A percentile compares a stretch with the other conserved stretches of the same genome.
phyloP scores from a whole-genome alignment of 2,329 filamentous ascomycete genomes.

The Penicillium palitans region DNA sequence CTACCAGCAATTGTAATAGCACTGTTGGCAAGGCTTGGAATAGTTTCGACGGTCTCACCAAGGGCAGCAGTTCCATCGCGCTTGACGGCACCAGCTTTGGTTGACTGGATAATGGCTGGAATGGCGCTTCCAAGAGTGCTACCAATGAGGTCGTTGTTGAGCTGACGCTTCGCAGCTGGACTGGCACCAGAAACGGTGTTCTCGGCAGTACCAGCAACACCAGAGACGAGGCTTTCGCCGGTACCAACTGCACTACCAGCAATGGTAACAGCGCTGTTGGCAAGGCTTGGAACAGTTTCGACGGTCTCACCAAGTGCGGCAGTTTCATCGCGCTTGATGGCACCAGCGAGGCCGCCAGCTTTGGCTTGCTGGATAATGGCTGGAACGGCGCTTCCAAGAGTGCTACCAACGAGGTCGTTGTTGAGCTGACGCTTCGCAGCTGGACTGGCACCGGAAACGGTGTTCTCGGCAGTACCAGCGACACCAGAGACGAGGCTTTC shows the following conservation, averaged over 20 bases:
- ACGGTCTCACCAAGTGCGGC: background rate
- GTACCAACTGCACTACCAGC: conserved; percentile 19
- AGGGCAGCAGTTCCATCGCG: background rate
- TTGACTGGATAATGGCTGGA: background rate
- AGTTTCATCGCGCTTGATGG: conserved; percentile 12
- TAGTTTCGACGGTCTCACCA: background rate
- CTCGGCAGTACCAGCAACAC: conserved; percentile 14
- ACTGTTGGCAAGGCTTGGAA: conserved; percentile 4
- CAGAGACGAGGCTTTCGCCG: conserved; percentile 12
- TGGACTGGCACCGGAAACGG: background rate
- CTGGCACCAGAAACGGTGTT: background rate
- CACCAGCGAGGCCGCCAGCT: background rate
- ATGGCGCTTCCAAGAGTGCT: background rate
- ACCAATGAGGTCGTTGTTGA: background rate
- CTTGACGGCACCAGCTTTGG: background rate
- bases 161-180: background rate
- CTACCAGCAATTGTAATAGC: conserved; percentile 11
- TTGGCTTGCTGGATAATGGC: background rate
- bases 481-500: conserved; percentile 16
- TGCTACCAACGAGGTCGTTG: background rate
- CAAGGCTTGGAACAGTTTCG: conserved; percentile 10
- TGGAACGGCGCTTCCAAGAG: background rate
- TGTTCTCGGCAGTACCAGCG: conserved; percentile 18
- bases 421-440: background rate
- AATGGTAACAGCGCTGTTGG: conserved; percentile 17